Base-by-base conservation (phyloP, 345 rosid species). In the Capsella bursapastoris region DNA sequence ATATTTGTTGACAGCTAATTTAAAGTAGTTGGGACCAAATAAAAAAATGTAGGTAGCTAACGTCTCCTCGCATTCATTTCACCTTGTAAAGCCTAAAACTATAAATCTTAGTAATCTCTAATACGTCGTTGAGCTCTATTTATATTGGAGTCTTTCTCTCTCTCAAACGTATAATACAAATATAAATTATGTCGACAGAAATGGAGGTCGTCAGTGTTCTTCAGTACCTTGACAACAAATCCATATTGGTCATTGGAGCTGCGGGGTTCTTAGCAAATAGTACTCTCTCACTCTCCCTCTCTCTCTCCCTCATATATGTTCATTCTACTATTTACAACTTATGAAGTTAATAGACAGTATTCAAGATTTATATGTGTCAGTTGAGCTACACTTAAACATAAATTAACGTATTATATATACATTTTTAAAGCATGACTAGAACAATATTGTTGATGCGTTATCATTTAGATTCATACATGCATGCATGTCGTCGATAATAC, bases 251-350 rank as follows among this genome's bases (percentile, higher is more conserved):
- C 50, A 37, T 52, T 51, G 81, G 81, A 64, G 81, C 81, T 50
- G 75, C 81, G 59, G 81, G 81, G 1, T 78, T 78, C 63, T 65
- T 72, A 71, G 81, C 77, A 49, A 78, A 78, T 13, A 72, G 81
- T 78, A 78, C 48, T 66, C 25, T 52, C 49, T 27, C 64, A 3
- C 12, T 9, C 14, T 16, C 16, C 31, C 38, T 32, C 62, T 43
- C 35, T 13, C 31, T 34, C 37, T 34, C 37, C 6, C 35, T 32
- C 35, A 25, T 13, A 43, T 12, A 43, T 43, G 14, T 13, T 5
- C 4, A 13, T 13, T 7, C 6, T 43, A 43, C 48, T 43, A 14
- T 28, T 69, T 60, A 3, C 48, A 48, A 6, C 27, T 68, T 52
- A 15, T 40, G 41, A 68, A 68, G 16, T n/a, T 31, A 32, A 22